These are phyloP conservation scores for Colletotrichum coccodes DNA, from an alignment of 2,329 filamentous ascomycete genomes.

Conservation along the genomic window DNA sequence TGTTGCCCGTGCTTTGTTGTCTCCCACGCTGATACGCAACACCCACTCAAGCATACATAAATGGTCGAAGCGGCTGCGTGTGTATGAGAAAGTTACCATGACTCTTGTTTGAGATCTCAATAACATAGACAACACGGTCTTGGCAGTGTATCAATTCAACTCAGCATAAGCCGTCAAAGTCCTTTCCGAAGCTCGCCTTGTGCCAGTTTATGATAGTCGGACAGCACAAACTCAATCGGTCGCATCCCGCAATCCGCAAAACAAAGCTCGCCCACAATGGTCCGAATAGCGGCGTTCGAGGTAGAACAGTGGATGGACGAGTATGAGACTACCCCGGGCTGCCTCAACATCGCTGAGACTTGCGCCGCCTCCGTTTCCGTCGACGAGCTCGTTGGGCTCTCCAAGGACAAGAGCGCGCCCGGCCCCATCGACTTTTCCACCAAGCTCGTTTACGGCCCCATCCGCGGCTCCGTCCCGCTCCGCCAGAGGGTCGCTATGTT, in stretches of 20 bases:
- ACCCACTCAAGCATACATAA: neutral
- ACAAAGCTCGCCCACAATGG: slow-evolving; percentile 40
- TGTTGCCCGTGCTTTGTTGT: slow-evolving; percentile 2
- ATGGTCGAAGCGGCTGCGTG: slow-evolving; percentile 12
- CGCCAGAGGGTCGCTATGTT: slow-evolving; percentile 72
- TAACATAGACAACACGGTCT: neutral
- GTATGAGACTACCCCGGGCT: slow-evolving; percentile 65
- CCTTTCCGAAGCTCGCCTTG: neutral
- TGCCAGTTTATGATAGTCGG: neutral
- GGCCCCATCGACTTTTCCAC: slow-evolving; percentile 58
- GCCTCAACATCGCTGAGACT: slow-evolving; percentile 81
- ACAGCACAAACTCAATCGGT: neutral
- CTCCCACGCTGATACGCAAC: neutral
- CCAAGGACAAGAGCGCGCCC: slow-evolving; percentile 58
- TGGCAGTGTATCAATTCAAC: slow-evolving; percentile 25
- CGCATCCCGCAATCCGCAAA: neutral
- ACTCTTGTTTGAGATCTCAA: slow-evolving; percentile 17
- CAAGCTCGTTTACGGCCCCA: slow-evolving; percentile 78
- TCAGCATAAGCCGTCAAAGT: neutral
- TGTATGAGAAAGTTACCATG: neutral
- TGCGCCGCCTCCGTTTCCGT: slow-evolving; percentile 81
- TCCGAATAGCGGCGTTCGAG: slow-evolving; percentile 58
- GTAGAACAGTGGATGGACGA: slow-evolving; percentile 79
- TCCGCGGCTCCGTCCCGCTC: slow-evolving; percentile 73
- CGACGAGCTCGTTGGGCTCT: slow-evolving; percentile 70